Percentiles rank a stretch among this genome's conserved stretches.
These are phyloP conservation scores for Emmonsia crescens DNA, from an alignment of 2,329 filamentous ascomycete species.

Conservation along the genomic window DNA sequence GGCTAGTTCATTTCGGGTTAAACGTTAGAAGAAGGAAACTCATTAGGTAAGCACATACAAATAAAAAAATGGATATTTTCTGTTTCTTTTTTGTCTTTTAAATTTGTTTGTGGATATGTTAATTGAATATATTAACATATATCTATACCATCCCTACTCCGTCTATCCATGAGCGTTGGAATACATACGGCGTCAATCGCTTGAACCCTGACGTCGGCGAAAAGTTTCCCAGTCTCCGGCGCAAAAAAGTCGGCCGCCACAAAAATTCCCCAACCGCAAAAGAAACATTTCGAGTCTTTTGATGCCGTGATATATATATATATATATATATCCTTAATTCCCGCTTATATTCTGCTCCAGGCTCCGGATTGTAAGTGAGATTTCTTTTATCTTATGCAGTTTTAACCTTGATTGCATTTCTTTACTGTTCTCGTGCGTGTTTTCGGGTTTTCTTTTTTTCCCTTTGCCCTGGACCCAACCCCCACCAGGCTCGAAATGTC, in stretches of 20 bases:
- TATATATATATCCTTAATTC: not conserved
- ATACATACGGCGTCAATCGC: constrained; percentile 3
- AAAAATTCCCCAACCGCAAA: not conserved
- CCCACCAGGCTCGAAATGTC: not conserved
- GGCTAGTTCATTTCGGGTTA: not conserved
- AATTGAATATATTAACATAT: not conserved
- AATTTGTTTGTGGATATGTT: not conserved
- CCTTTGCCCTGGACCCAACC: not conserved
- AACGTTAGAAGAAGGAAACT: too few relatives aligned
- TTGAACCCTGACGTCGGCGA: constrained; percentile 1
- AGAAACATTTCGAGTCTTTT: not conserved
- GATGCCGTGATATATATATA: not conserved
- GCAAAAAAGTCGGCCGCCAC: not conserved
- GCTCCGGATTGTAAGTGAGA: not conserved
- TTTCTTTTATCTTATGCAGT: not conserved
- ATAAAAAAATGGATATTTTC: too few relatives aligned
- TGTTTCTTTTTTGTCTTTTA: too few relatives aligned
- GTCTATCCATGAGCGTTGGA: not conserved
- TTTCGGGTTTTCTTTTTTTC: not conserved
- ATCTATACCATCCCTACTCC: not conserved
- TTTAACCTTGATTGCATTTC: not conserved
- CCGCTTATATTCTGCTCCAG: not conserved
- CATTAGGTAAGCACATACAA: not conserved
- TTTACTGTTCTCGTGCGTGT: not conserved
- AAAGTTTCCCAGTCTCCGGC: constrained; percentile 1